These are phyloP conservation scores for Wallacemonas rigidus DNA, from an alignment of 208 protist genomes.

Conservation along the genomic window DNA sequence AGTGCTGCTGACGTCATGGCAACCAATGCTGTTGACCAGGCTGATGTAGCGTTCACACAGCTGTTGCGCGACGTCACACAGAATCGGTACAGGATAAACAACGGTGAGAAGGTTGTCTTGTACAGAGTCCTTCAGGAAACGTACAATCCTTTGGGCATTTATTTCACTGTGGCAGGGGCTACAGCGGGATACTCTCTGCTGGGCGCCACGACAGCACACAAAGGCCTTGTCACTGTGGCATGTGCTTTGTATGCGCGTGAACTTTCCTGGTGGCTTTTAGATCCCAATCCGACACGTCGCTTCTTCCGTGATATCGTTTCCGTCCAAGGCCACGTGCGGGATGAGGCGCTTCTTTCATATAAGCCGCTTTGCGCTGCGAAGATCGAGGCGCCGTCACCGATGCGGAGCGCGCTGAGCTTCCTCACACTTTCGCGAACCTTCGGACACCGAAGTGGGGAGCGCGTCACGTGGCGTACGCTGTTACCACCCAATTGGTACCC, in stretches of 20 bases:
- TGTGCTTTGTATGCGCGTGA: constrained; percentile 33
- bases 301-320: constrained; percentile 46
- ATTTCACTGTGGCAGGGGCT: constrained; percentile 29
- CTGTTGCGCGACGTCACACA: constrained; percentile 25
- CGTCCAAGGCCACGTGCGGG: constrained; percentile 26
- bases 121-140: constrained; percentile 34
- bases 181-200: constrained; percentile 23
- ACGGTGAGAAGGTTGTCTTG: constrained; percentile 34
- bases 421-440: constrained; percentile 11
- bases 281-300: constrained; percentile 22
- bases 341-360: constrained; percentile 14
- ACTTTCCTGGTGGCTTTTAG: constrained; percentile 36
- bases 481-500: not conserved
- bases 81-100: constrained; percentile 25
- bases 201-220: constrained; percentile 3
- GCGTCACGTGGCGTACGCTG: not conserved
- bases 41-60: constrained; percentile 31
- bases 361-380: not conserved
- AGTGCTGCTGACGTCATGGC: not conserved
- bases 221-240: constrained; percentile 13
- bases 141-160: constrained; percentile 37
- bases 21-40: not conserved
- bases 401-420: not conserved
- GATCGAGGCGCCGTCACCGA: not conserved
- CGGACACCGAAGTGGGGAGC: not conserved